Base-by-base conservation (phyloP, 2,329 filamentous ascomycete species). In the Claviceps sorghi region DNA sequence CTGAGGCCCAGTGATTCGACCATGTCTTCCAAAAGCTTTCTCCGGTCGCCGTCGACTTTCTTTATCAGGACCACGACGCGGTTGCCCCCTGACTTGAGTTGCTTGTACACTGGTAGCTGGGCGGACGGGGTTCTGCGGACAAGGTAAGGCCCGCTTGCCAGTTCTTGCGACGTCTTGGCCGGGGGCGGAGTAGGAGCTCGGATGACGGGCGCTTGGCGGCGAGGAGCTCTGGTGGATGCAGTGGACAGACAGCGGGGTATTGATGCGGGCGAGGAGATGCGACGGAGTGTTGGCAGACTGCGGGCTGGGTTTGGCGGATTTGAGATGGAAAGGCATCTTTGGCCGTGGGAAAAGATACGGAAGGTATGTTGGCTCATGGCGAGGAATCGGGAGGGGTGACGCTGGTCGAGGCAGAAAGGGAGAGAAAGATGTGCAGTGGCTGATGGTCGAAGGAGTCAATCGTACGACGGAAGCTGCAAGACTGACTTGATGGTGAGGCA, bases 81-180 rank as follows among this genome's bases (percentile, higher is more conserved):
- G 58, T 86, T 93, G 15, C 88, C 87, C 50, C 88, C 88, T 13
- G 80, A 76, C 71, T 87, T 90, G 57, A 70, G 72, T 58, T 81
- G 74, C 17, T 82, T 73, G 70, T 97, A 98, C 45, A 97, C 78
- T 26, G 88, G 82, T 2, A 93, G 72, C 58, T 88, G 80, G 48
- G 81, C 78, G 40, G 79, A 83, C 1, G 74, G 70, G 3, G 88
- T 91, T 56, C 88, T 83, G 50, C 74, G 73, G 57, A 97, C 76
- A 60, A 82, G 76, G 72, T 89, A 95, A 11, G 79, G 76, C 26
- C 59, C 53, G 13, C 56, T 49, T 13, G 57, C 56, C 13, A 69
- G 59, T 48, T 68, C 59, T 38, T 65, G 59, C 9, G 54, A 48
- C 0, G 64, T 60, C 51, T 65, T 66, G 10, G 63, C 57, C 4